A percentile compares a stretch with the other conserved stretches of the same genome.
Evolutionary conservation across 2,329 filamentous ascomycete genomes (phyloP).

Genomic region (Stemphylium beticola): DNA sequence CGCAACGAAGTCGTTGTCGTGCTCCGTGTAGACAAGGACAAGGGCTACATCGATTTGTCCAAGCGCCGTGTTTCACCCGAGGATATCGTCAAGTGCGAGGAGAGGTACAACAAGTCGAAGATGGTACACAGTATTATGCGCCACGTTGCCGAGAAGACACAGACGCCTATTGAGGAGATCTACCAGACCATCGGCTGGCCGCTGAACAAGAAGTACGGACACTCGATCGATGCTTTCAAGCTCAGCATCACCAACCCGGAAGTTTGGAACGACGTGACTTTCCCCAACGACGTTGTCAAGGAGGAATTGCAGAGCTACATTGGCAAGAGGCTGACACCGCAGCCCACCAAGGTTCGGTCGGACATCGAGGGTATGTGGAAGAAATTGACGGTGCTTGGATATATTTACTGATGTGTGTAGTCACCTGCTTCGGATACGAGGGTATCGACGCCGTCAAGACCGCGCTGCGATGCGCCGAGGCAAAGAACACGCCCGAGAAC

Average conservation of each 20-base stretch:
- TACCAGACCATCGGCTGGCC: constrained; percentile 98
- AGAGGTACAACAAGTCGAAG: constrained; percentile 99
- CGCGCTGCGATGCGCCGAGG: constrained; percentile 88
- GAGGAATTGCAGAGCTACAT: constrained; percentile 96
- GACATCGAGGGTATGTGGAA: constrained; percentile 81
- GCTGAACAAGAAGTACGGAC: constrained; percentile 95
- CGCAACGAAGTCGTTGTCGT: constrained; percentile 99
- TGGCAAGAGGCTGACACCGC: constrained; percentile 92
- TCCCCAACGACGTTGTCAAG: constrained; percentile 82
- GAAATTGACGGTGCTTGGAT: constrained; percentile 57
- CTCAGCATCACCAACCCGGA: constrained; percentile 98
- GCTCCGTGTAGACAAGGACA: constrained; percentile 98
- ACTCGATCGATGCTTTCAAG: constrained; percentile 98
- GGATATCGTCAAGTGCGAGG: constrained; percentile 97
- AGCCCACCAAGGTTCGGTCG: constrained; percentile 98
- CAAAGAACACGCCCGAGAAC: constrained; percentile 86
- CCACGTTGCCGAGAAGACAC: constrained; percentile 96
- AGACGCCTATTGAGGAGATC: constrained; percentile 89
- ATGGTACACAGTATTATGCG: constrained; percentile 99
- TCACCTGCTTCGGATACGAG: constrained; percentile 74
- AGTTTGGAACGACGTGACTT: constrained; percentile 91
- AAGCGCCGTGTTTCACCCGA: constrained; percentile 98
- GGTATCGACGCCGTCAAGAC: constrained; percentile 98
- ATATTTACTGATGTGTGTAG: constrained; percentile 25
- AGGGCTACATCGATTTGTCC: constrained; percentile 98